Base-by-base conservation (phyloP, 2,329 filamentous ascomycete genomes). In the Beauveria medogensis region DNA sequence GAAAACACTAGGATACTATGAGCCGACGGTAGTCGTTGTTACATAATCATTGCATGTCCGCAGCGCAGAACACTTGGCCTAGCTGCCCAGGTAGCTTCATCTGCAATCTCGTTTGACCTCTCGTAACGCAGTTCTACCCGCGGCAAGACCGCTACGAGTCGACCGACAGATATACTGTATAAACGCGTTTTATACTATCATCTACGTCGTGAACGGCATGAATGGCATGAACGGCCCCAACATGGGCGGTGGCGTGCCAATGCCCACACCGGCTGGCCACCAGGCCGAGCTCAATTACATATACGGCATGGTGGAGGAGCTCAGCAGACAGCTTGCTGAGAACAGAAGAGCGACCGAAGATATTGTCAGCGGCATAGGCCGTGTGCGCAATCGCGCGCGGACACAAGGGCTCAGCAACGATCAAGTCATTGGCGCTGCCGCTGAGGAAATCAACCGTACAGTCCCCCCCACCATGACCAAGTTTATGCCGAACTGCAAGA, bases 261-360 rank as follows among this genome's bases (percentile, higher is more conserved):
- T 80, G 50, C 84, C 85, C 16, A 85, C 82, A 18, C 85, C 85
- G n/a, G 85, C 85, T 20, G 85, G 84, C 53, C 85, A 88, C 70
- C 84, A 88, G 71, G 81, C 84, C 57, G 85, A 88, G 71, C 79
- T 88, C 63, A 86, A 86, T 69, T 84, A 86, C 72, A 86, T 88
- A 68, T 87, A 87, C 69, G 77, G 78, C 65, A 84, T 88, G 81
- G 85, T 88, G 12, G 85, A 88, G 68, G 83, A 86, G 69, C 76
- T 88, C 53, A 86, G 84, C 67, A 80, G 82, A 40, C 82, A 86
- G 68, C 76, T 88, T 34, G 80, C 83, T 14, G 82, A 86, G 56
- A 86, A 86, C 69, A 78, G 82, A 65, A 77, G 80, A 47, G 80
- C 82, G 43, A 82, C 84, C n/a, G 82, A 86, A 64, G 82, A 85